Conservation (phyloP, 2,329 filamentous ascomycete genomes). For the Rhexocercosporidium sp. region DNA sequence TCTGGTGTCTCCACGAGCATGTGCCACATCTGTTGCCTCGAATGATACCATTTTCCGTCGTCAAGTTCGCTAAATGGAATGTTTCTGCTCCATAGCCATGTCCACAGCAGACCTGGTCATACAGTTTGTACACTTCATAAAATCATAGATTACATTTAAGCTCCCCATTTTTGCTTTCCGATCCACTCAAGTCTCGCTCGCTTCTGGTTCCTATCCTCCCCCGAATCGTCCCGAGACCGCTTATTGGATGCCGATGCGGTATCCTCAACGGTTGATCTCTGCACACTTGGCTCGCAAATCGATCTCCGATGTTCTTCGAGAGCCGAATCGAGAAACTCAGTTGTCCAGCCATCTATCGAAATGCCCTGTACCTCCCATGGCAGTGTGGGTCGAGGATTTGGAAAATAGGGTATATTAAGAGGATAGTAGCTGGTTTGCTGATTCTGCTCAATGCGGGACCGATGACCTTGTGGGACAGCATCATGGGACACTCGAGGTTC, state of each 20-base stretch:
- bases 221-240: neutral
- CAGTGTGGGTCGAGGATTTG: neutral
- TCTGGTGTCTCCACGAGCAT: too few relatives aligned
- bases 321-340: neutral
- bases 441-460: too few relatives aligned
- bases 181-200: neutral
- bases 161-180: neutral
- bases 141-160: neutral
- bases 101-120: neutral
- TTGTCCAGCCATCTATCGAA: neutral
- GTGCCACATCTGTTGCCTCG: too few relatives aligned
- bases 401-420: neutral
- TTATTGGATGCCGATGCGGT: neutral
- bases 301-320: neutral
- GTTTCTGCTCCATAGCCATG: too few relatives aligned
- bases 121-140: neutral
- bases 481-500: too few relatives aligned
- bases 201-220: neutral
- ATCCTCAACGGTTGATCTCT: too few relatives aligned
- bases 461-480: neutral
- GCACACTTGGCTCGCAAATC: too few relatives aligned
- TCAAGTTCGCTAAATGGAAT: neutral
- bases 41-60: neutral
- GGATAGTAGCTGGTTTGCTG: too few relatives aligned
- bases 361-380: neutral